These are phyloP conservation scores for Lepidium africanum DNA, from an alignment of 345 rosid species.

Conservation along the genomic window DNA sequence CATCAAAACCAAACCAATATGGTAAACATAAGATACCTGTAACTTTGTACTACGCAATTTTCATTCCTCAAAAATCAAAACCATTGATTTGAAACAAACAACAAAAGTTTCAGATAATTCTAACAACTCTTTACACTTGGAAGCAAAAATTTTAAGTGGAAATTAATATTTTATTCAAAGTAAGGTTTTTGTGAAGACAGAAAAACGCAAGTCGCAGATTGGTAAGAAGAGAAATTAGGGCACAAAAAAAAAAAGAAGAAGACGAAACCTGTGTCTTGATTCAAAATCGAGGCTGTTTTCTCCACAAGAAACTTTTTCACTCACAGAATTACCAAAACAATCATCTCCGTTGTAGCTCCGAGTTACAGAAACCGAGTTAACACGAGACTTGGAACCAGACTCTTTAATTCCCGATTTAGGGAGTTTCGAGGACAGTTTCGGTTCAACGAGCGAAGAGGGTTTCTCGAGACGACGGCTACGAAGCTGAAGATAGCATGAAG, in stretches of 20 bases:
- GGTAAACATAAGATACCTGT: not conserved
- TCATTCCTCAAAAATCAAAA: not conserved
- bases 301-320: slow-evolving; percentile 38
- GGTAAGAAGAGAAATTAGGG: slow-evolving; percentile 11
- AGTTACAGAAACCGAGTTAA: slow-evolving; percentile 7
- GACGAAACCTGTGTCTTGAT: slow-evolving; percentile 38
- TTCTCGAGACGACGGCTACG: slow-evolving; percentile 62
- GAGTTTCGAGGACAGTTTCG: slow-evolving; percentile 3
- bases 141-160: not conserved
- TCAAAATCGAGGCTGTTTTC: slow-evolving; percentile 46
- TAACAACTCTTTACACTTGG: not conserved
- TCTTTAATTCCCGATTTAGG: not conserved
- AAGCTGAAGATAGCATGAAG: slow-evolving; percentile 60
- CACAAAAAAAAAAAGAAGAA: not conserved
- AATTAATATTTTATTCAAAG: not conserved
- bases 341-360: slow-evolving; percentile 9
- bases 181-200: not conserved
- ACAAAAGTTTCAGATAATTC: not conserved
- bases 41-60: not conserved
- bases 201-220: not conserved
- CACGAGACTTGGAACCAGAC: slow-evolving; percentile 17
- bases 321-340: slow-evolving; percentile 1
- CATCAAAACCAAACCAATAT: slow-evolving; percentile 8
- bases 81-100: not conserved
- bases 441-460: slow-evolving; percentile 8